Evolutionary conservation across 2,329 filamentous ascomycete genomes (phyloP).

Genomic region (Colletotrichum sp.): DNA sequence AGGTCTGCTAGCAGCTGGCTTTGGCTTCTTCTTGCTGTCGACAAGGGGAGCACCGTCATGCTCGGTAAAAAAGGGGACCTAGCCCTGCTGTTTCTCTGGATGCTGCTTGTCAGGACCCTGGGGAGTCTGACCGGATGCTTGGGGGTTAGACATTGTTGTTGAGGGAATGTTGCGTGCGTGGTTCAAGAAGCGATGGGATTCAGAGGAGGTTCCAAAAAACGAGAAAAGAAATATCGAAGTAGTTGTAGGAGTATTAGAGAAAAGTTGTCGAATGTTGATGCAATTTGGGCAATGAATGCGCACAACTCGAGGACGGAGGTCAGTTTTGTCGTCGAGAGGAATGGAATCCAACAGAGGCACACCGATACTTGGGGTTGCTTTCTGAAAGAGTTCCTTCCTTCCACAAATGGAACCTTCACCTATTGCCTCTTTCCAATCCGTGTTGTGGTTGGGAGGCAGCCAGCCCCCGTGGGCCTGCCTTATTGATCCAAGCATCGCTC

Average conservation of each 20-base stretch:
- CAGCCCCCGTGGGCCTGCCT: background rate
- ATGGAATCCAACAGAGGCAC: background rate
- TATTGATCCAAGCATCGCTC: background rate
- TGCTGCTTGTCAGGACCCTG: background rate
- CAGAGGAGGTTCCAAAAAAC: background rate
- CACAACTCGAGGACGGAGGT: background rate
- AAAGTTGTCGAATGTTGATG: rapidly evolving
- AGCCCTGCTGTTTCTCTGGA: background rate
- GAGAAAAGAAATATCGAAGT: background rate
- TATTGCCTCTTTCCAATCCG: background rate
- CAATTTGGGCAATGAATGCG: background rate
- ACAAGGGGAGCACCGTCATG: slow-evolving; percentile 1
- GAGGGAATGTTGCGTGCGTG: too few species aligned
- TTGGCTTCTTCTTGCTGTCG: background rate
- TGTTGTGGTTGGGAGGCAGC: background rate
- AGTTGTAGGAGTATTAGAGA: background rate
- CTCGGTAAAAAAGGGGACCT: slow-evolving; percentile 14
- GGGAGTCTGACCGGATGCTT: background rate
- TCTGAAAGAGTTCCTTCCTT: background rate
- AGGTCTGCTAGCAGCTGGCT: background rate
- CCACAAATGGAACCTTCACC: background rate
- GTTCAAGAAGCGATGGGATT: background rate
- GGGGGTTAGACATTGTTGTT: background rate
- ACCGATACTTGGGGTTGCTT: background rate
- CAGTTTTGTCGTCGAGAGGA: background rate